Percentiles rank a stretch among this genome's conserved stretches.
Evolutionary conservation across 2,329 filamentous ascomycete genomes (phyloP).

Genomic region (Ophiocordyceps camponoti-saundersi): DNA sequence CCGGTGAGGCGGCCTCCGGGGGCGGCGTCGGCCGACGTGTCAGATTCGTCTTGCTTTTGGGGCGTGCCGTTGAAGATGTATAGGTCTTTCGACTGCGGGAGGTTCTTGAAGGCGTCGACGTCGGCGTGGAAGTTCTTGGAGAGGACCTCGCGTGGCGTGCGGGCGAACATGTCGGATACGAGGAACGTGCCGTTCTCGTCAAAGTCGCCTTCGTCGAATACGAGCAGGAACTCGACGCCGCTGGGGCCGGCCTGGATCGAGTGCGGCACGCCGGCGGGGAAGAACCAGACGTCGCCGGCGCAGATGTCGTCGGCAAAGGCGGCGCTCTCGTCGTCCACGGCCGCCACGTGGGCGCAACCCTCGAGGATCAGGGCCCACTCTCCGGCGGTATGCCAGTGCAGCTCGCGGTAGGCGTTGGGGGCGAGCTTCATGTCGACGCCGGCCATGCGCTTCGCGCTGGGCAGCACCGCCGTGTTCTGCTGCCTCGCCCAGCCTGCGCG

Average conservation of each 20-base stretch:
- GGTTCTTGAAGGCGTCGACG: constrained; percentile 26
- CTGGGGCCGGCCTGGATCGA: constrained; percentile 36
- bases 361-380: constrained; percentile 37
- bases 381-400: constrained; percentile 43
- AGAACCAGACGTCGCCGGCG: constrained; percentile 17
- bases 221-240: constrained; percentile 40
- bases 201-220: constrained; percentile 42
- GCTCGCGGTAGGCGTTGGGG: constrained; percentile 40
- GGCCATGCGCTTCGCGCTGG: constrained; percentile 31
- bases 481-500: constrained; percentile 35
- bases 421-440: constrained; percentile 42
- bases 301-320: constrained; percentile 29
- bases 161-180: constrained; percentile 32
- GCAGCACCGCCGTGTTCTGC: constrained; percentile 33
- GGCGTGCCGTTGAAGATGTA: constrained; percentile 37
- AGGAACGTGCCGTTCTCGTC: constrained; percentile 44
- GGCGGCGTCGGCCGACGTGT: constrained; percentile 28
- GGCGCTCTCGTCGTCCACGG: constrained; percentile 32
- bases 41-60: constrained; percentile 22
- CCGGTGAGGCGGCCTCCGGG: constrained; percentile 23
- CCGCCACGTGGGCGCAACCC: constrained; percentile 31
- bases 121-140: constrained; percentile 36
- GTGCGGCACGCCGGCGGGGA: constrained; percentile 30
- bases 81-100: constrained; percentile 24
- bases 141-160: constrained; percentile 33